Base-by-base conservation (phyloP, 331 rosid genomes). In the Erythrophleum ivorense region DNA sequence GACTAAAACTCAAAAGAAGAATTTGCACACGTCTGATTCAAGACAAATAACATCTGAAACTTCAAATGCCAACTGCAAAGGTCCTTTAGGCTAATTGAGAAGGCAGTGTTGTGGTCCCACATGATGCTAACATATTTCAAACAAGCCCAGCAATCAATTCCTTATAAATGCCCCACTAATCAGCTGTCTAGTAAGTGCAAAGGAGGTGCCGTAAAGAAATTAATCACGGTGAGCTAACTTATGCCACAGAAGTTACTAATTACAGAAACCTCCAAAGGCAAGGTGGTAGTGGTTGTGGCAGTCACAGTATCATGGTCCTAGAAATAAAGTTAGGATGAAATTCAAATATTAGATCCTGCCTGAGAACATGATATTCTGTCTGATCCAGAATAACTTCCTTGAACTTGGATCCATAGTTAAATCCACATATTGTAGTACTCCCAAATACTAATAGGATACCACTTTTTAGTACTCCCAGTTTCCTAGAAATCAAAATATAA, bases 331-430 rank as follows among this genome's bases (percentile, higher is more conserved):
- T 60, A 9, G 14, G 50, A 77, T 21, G 49, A 70, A 70, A 12
- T 38, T 59, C 69, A 69, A 38, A 68, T 67, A 82, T 79, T 81
- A 70, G 87, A 57, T 72, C 86, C 85, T 58, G 46, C 78, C 60
- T 74, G 82, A 48, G 86, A 80, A 70, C 68, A 75, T 82, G 85
- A 70, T 82, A 36, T 76, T 62, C 24, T 81, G 62, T 80, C 84
- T 41, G 83, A 68, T 68, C 77, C 84, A 43, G 73, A 66, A 71
- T 72, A 40, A 66, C 81, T 86, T 69, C 54, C 88, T 50, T 74
- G 79, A 57, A 82, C 62, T 34, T 70, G 82, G 64, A 64, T 84
- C 88, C 80, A 15, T 7, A 18, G 89, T 86, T 81, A 92, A 90
- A 86, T 91, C 94, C 48, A 91, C 72, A 85, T 58, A 58, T 55